Percentiles rank a stretch among this genome's conserved stretches.
phyloP scores from a whole-genome alignment of 1,284 basidiomycete species.

The Mycena citricolor region DNA sequence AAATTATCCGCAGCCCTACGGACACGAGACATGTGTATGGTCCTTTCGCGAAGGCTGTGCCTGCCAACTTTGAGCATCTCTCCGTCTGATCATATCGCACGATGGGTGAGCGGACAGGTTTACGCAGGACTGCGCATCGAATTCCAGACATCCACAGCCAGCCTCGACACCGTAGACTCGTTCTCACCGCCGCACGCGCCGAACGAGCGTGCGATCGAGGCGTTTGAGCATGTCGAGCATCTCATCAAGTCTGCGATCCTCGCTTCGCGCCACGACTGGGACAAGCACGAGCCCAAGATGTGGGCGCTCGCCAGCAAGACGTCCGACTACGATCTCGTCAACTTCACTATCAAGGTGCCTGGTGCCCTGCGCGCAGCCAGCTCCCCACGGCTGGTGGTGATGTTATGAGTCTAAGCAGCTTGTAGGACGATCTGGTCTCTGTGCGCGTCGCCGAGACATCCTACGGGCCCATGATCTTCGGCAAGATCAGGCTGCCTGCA shows the following conservation, averaged over 20 bases:
- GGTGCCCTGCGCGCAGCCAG: not conserved
- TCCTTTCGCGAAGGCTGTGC: too few relatives aligned
- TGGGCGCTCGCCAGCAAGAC: constrained; percentile 59
- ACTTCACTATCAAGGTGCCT: constrained; percentile 50
- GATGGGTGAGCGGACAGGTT: constrained; percentile 24
- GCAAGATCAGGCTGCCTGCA: constrained; percentile 61
- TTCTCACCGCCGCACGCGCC: constrained; percentile 63
- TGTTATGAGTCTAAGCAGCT: too few relatives aligned
- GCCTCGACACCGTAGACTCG: constrained; percentile 50
- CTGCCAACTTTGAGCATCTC: too few relatives aligned
- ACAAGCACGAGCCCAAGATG: constrained; percentile 72
- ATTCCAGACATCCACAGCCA: constrained; percentile 47
- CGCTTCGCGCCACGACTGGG: constrained; percentile 66
- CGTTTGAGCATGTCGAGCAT: constrained; percentile 54
- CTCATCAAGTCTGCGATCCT: constrained; percentile 63
- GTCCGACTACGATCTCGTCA: constrained; percentile 50
- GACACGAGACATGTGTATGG: too few relatives aligned
- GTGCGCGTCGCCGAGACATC: constrained; percentile 47
- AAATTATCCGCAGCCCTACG: too few relatives aligned
- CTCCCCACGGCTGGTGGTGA: constrained; percentile 4
- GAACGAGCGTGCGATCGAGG: constrained; percentile 55
- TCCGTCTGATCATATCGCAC: too few relatives aligned
- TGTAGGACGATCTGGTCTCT: constrained; percentile 56
- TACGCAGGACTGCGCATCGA: too few relatives aligned
- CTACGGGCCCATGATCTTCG: constrained; percentile 73